Evolutionary conservation across 345 rosid species (phyloP).

Genomic region (Ceriops tagal): DNA sequence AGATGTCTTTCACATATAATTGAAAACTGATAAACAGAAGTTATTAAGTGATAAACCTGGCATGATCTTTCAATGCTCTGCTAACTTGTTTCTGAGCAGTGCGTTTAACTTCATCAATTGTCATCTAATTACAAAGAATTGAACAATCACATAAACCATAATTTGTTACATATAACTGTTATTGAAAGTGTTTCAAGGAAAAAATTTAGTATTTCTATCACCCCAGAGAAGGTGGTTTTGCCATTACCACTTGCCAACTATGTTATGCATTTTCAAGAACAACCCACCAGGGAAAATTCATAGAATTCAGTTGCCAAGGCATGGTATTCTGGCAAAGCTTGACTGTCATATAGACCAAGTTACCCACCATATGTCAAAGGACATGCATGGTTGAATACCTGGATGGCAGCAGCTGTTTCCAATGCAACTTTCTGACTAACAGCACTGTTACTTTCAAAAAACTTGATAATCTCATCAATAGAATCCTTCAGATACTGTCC

Average conservation of each 20-base stretch:
- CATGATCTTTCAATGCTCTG: conserved; percentile 84
- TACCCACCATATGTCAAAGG: neutral
- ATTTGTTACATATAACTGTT: too few relatives aligned
- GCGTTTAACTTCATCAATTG: conserved; percentile 92
- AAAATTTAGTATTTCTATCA: too few relatives aligned
- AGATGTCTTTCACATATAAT: neutral
- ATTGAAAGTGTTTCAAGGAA: too few relatives aligned
- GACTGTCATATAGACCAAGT: neutral
- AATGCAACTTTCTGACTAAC: conserved; percentile 87
- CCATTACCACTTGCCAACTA: neutral
- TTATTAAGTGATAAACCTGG: conserved; percentile 47
- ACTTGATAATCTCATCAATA: conserved; percentile 62
- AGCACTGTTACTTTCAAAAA: conserved; percentile 75
- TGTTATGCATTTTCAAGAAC: neutral
- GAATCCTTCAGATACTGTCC: conserved; percentile 90
- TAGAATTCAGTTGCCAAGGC: neutral
- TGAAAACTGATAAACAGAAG: neutral
- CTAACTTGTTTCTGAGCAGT: conserved; percentile 92
- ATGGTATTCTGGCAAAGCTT: neutral
- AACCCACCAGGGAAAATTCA: neutral
- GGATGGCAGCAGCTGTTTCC: conserved; percentile 97
- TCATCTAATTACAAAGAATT: conserved; percentile 51
- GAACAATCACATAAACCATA: conserved; percentile 17
- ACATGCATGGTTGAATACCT: conserved; percentile 45
- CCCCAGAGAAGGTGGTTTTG: neutral